Evolutionary conservation across 495 filamentous ascomycete species (phyloP).

Genomic region (Penicillium cosmopolitanum): DNA sequence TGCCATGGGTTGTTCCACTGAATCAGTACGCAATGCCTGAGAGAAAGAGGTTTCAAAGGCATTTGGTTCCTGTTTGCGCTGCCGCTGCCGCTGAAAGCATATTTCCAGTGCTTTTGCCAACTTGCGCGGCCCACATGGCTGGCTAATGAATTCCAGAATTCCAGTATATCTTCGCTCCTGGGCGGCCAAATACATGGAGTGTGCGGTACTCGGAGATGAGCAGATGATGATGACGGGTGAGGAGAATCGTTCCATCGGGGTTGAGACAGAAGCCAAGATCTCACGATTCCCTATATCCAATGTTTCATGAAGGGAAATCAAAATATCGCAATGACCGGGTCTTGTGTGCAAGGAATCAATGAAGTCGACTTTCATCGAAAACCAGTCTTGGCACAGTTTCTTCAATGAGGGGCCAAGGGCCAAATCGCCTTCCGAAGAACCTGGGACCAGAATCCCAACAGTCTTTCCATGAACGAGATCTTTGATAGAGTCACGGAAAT

Average conservation of each 20-base stretch:
- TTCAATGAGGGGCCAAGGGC: conserved; percentile 14
- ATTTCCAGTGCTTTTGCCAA: conserved; percentile 51
- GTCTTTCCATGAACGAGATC: conserved; percentile 10
- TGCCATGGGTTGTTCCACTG: not conserved
- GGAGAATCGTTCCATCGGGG: not conserved
- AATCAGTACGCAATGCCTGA: not conserved
- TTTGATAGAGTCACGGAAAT: not conserved
- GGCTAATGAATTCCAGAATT: conserved; percentile 36
- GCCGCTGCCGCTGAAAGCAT: conserved; percentile 31
- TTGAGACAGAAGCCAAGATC: conserved; percentile 2
- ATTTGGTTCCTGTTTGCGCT: not conserved
- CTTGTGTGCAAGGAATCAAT: conserved; percentile 7
- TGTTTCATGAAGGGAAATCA: conserved; percentile 13
- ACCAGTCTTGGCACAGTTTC: conserved; percentile 20
- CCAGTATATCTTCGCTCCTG: not conserved
- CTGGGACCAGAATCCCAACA: conserved; percentile 14
- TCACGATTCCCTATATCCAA: conserved; percentile 4
- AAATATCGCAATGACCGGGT: conserved; percentile 15
- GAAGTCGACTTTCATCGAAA: conserved; percentile 14
- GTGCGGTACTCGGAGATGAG: conserved; percentile 3
- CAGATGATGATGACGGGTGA: conserved; percentile 4
- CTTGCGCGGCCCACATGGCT: conserved; percentile 58
- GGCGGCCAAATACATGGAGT: conserved; percentile 1
- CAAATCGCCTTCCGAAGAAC: conserved; percentile 11
- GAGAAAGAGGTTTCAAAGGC: not conserved